Evolutionary conservation across 352 stramenopile species (phyloP), one percentile per base, ranked within the genome.

Genomic region (Globisporangium orthogonon): DNA sequence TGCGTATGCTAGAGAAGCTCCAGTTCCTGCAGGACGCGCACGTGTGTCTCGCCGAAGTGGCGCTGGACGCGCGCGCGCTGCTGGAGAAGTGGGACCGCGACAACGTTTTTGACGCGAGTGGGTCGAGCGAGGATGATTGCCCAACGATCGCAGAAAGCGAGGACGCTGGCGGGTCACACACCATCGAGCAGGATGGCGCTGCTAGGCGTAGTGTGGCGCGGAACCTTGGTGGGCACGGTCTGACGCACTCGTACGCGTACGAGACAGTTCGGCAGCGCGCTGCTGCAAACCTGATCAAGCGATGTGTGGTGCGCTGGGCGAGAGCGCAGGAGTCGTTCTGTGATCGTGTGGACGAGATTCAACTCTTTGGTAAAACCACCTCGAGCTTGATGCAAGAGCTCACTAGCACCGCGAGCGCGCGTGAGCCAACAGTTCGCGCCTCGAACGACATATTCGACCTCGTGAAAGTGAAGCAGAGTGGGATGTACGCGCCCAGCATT

Each of bases 291-390:
- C 51, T 86, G 44, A 86, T 90, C 58, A 87, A 87, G 56, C 75
- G 77, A 10, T 76, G 76, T 15, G 70, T 86, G 0, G 52, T 87
- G 30, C 51, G 33, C 11, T 90, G 79, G 79, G 67, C 73, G 45
- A 63, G 79, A 10, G 71, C 73, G 11, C 73, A 71, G n/a, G 60
- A 63, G 30, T 71, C 73, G 11, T 87, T 87, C 33, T 66, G 67
- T 49, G 63, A 78, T 17, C 76, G 79, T 15, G 76, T 87, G 7
- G 74, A 76, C 1, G 75, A 90, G 63, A 70, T 90, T 31, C 51
- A 84, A 50, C 50, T 79, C 10, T 87, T 87, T 55, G 77, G 77
- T 18, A 83, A 74, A 13, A 87, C 75, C 17, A 87, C 75, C 0
- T 66, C 77, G 33, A 74, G 60, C 4, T 52, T 86, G 1, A 62